Evolutionary conservation across 768 basidiomycete species (phyloP), one percentile per base, ranked within the genome.

Genomic region (Boletus pseudo-olivaceus): DNA sequence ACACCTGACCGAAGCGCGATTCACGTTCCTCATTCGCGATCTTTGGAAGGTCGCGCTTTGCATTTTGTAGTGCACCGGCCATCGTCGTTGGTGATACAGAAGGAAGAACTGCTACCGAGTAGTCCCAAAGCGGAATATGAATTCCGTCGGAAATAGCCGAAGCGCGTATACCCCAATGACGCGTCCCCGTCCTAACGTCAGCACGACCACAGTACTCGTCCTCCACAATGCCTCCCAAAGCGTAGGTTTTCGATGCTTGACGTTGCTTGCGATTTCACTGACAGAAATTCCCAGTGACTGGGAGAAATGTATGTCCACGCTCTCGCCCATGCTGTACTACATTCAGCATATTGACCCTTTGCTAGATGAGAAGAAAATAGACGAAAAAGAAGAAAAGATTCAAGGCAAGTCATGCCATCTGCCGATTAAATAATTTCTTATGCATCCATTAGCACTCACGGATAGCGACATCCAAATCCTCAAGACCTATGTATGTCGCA

Each of bases 391-490:
- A 64, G 93, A 93, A 75, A 97, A 97, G 78, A 96, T 98, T 65
- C 84, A 89, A 62, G 84, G 90, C 84, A 60, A 57, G 83, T 75
- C 33, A 27, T 43, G 6, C n/a, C 49, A 20, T 57, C n/a, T 46
- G 2, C 17, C 54, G 20, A 49, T 10, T 23, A 33, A 27, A 9
- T 7, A 11, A 8, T 15, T 11, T 38, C 61, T 65, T 27, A 70
- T 44, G 4, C 29, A 38, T 29, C 35, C 3, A 48, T 4, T 56
- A 97, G 96, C 88, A 47, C 85, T 99, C 57, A 97, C 98, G 67
- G 96, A 98, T 64, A 93, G 92, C 61, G 97, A 98, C 69, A 99
- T 99, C 47, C 96, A 98, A 71, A 97, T 99, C 62, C 83, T 99
- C 59, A 97, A 98, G 78, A 99, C 96, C 55, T 98, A 98, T 72